Evolutionary conservation across 495 filamentous ascomycete species (phyloP).

Genomic region (Xylaria curta): DNA sequence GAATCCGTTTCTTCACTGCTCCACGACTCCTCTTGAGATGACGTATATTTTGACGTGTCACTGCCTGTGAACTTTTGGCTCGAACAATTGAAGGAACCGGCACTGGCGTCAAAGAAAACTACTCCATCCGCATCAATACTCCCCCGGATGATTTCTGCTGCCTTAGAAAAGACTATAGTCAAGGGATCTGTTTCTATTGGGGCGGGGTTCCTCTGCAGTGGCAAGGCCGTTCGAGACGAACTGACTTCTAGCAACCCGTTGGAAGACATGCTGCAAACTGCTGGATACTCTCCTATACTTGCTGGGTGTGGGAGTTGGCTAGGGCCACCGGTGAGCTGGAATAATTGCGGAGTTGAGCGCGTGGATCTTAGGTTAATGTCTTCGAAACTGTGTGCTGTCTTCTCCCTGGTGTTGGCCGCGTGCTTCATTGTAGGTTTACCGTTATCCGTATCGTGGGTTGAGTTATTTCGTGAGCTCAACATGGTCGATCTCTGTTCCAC

Average conservation of each 20-base stretch:
- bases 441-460: not conserved
- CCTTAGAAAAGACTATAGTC: conserved; percentile 45
- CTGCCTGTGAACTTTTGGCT: conserved; percentile 2
- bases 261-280: not conserved
- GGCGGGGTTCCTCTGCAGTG: not conserved
- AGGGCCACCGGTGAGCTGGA: not conserved
- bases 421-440: not conserved
- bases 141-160: conserved; percentile 57
- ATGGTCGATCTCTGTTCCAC: conserved; percentile 57
- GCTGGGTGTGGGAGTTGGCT: not conserved
- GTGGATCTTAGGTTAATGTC: not conserved
- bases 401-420: not conserved
- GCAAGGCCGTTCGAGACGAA: not conserved
- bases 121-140: conserved; percentile 60
- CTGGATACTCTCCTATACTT: not conserved
- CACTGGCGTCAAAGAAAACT: conserved; percentile 57
- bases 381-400: not conserved
- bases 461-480: not conserved
- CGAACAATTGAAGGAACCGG: conserved; percentile 30
- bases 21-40: conserved; percentile 19
- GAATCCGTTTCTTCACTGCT: conserved; percentile 9
- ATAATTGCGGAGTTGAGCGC: not conserved
- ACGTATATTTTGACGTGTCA: conserved; percentile 1
- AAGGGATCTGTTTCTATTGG: conserved; percentile 20
- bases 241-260: not conserved